Evolutionary conservation across 495 filamentous ascomycete genomes (phyloP).

Genomic region (Neurospora sp.): DNA sequence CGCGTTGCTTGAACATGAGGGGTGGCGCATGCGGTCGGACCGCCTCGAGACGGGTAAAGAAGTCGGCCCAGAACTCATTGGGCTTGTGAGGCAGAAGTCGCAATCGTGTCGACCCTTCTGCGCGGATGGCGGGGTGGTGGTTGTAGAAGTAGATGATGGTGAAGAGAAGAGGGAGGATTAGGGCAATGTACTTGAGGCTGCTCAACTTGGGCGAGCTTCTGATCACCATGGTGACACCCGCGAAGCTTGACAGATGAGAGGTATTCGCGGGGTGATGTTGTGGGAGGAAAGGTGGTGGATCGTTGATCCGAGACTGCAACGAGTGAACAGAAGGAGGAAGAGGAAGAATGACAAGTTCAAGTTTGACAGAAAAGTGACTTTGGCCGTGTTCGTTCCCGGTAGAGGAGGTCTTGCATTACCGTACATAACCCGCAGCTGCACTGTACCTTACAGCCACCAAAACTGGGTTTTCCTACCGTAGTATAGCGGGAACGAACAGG

Average conservation of each 20-base stretch:
- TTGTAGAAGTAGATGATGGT: constrained; percentile 1
- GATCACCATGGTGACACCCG: neutral
- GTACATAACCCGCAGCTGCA: too few species aligned
- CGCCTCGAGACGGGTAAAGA: constrained; percentile 9
- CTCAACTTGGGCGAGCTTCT: neutral
- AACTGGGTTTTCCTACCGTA: too few species aligned
- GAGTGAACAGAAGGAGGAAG: neutral
- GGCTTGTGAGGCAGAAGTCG: neutral
- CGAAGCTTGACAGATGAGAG: too few species aligned
- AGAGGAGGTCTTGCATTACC: too few species aligned
- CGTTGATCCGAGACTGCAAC: too few species aligned
- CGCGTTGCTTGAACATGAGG: neutral
- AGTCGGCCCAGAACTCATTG: constrained; percentile 11
- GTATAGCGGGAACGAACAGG: too few species aligned
- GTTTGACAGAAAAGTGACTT: too few species aligned
- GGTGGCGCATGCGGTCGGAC: neutral
- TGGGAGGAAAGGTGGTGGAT: too few species aligned
- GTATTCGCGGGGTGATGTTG: too few species aligned
- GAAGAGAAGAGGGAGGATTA: constrained; percentile 2
- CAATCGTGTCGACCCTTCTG: neutral
- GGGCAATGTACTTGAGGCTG: neutral
- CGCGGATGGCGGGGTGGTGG: neutral
- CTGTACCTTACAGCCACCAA: too few species aligned
- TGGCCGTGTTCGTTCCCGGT: too few species aligned
- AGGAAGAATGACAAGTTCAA: neutral